phyloP scores from a whole-genome alignment of 169 alveolate genomes.

The Plasmodium cynomolgi region DNA sequence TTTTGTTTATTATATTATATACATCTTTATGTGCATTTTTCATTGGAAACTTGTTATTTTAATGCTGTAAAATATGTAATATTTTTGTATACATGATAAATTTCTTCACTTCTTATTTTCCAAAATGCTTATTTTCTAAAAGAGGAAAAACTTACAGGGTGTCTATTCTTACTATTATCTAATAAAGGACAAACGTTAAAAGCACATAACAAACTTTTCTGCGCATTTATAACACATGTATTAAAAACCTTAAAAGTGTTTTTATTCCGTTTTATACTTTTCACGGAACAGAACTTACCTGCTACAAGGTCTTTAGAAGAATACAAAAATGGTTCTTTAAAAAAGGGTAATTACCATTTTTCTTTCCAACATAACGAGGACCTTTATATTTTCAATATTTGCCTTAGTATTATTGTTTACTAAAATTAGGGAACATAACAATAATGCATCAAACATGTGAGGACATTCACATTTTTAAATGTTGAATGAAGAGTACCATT shows the following conservation, averaged over 20 bases:
- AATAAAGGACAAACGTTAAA: neutral
- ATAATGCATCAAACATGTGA: neutral
- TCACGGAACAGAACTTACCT: neutral
- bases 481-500: neutral
- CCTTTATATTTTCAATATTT: neutral
- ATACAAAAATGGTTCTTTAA: neutral
- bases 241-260: neutral
- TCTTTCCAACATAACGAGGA: neutral
- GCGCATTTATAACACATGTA: neutral
- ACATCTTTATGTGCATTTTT: neutral
- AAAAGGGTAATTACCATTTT: neutral
- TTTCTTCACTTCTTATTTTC: neutral
- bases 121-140: neutral
- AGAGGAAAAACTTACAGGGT: neutral
- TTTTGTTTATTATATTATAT: neutral
- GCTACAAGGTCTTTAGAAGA: neutral
- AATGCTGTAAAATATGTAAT: slow-evolving; percentile 1
- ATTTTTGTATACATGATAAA: neutral
- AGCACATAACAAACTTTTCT: neutral
- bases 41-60: neutral
- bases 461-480: neutral
- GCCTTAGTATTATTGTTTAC: neutral
- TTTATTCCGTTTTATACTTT: neutral
- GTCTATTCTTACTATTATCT: neutral
- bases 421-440: neutral